These are phyloP conservation scores for Leptosphaerulina australis DNA, from an alignment of 2,329 filamentous ascomycete species.

Conservation along the genomic window DNA sequence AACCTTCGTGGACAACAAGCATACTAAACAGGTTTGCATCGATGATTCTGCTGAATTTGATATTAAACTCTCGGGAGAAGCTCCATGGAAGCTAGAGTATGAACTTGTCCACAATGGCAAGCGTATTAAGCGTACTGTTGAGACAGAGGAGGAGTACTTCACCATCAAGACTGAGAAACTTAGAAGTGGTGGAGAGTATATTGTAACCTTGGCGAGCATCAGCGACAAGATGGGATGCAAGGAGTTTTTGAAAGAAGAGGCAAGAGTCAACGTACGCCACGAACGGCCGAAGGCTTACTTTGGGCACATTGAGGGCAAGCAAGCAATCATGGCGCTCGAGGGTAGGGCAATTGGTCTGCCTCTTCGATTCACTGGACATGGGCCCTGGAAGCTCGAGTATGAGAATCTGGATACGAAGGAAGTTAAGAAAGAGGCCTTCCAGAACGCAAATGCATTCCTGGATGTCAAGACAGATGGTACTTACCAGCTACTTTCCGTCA, in stretches of 20 bases:
- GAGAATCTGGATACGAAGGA: conserved; percentile 64
- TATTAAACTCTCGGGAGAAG: conserved; percentile 77
- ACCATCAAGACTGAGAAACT: conserved; percentile 78
- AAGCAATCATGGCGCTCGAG: conserved; percentile 76
- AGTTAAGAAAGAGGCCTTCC: conserved; percentile 57
- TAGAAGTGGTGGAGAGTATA: conserved; percentile 85
- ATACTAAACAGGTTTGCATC: conserved; percentile 74
- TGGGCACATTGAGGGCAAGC: conserved; percentile 81
- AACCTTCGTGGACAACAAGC: conserved; percentile 63
- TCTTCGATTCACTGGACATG: conserved; percentile 81
- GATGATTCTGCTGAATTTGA: conserved; percentile 79
- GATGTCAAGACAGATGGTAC: conserved; percentile 70
- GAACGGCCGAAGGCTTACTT: conserved; percentile 88
- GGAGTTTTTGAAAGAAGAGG: conserved; percentile 81
- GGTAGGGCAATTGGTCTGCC: conserved; percentile 76
- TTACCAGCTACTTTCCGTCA: conserved; percentile 80
- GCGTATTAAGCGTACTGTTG: conserved; percentile 70
- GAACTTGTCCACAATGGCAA: conserved; percentile 90
- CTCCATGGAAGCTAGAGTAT: conserved; percentile 89
- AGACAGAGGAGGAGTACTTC: conserved; percentile 67
- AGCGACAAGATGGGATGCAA: conserved; percentile 88
- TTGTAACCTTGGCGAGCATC: conserved; percentile 81
- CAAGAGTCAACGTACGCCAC: conserved; percentile 83
- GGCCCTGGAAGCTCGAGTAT: conserved; percentile 82
- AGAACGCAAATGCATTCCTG: conserved; percentile 69